A percentile compares a stretch with the other conserved stretches of the same genome.
These are phyloP conservation scores for Phalaenopsis equestris DNA, from an alignment of 106 monocot species.

Conservation along the genomic window DNA sequence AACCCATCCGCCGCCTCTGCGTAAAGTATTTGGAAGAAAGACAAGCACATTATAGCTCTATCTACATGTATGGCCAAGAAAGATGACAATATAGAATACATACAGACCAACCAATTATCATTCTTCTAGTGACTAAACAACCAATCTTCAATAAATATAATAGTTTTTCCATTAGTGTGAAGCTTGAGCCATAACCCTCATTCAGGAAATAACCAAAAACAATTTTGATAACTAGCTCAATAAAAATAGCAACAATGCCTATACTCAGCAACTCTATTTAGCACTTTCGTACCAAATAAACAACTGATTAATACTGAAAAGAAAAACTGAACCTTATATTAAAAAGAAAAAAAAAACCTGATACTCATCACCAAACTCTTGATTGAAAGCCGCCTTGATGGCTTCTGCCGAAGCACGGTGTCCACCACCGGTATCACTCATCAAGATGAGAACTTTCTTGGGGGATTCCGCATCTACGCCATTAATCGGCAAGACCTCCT, in stretches of 20 bases:
- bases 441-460: slow-evolving; percentile 76
- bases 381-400: slow-evolving; percentile 71
- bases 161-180: neutral
- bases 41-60: neutral
- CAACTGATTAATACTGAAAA: neutral
- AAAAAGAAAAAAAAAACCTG: slow-evolving; percentile 27
- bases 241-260: neutral
- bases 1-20: too few species aligned
- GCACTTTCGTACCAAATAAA: neutral
- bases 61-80: neutral
- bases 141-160: neutral
- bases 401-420: slow-evolving; percentile 95
- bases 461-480: slow-evolving; percentile 14
- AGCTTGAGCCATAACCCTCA: too few species aligned
- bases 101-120: neutral
- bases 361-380: slow-evolving; percentile 86
- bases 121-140: neutral
- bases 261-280: neutral
- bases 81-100: neutral
- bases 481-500: slow-evolving; percentile 12
- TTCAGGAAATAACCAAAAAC: too few species aligned
- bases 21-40: neutral
- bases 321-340: neutral
- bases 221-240: too few species aligned
- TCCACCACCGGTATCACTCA: slow-evolving; percentile 76